Evolutionary conservation across 805 yeast genomes (phyloP), one percentile per base, ranked within the genome.

Genomic region (Hanseniaspora clermontiae): DNA sequence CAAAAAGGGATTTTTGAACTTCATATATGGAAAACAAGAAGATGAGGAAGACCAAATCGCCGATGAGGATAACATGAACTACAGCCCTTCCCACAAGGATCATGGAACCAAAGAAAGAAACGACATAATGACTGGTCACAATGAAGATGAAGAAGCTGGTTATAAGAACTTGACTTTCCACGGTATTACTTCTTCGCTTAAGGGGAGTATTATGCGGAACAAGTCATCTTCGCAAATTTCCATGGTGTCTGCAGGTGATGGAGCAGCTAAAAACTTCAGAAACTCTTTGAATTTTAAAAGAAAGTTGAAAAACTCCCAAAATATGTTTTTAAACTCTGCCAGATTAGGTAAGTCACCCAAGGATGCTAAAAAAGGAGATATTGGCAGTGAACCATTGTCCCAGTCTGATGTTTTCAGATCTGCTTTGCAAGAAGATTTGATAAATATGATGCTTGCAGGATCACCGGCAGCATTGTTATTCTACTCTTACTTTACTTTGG

Each of bases 401-500:
- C 42, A 47, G 15, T 31, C 51, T 15, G 52, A 48, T n/a, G n/a
- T 47, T 1, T 54, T 40, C 27, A 48, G 49, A 47, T 34, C 36
- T 10, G 57, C 57, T 3, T 46, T 53, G 24, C 51, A 53, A 38
- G 57, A 53, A 20, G 74, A 73, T 61, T 61, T 81, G 47, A 68
- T 82, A 12, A 72, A 75, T 36, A 76, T 85, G 31, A 70, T 87
- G 58, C 62, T 78, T 7, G 71, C 84, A 5, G 95, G 86, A 11
- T 74, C 83, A 12, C 90, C 96, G 0, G 84, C 87, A 2, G 82
- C 87, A 0, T 71, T 87, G 57, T 73, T 88, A 57, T 74, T 88
- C 5, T 88, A 93, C 5, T 80, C 95, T 1, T 77, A 82, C 40
- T 79, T 93, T 59, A 73, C 82, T 48, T 77, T 80, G 54, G 96